Evolutionary conservation across 345 rosid species (phyloP).

Genomic region (Pseudoturritis turrita): DNA sequence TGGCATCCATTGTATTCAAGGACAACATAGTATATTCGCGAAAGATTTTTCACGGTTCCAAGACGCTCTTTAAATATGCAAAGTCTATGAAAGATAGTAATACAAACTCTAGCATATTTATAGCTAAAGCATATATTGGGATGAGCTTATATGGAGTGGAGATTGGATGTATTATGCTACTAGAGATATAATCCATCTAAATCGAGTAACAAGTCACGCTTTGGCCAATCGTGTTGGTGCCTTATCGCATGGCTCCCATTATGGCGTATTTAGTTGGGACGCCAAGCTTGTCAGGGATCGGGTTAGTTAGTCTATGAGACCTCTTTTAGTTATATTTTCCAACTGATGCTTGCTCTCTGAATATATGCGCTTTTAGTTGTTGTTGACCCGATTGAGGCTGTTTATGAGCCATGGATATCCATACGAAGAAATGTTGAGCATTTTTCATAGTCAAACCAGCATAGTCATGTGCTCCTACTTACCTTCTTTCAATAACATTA

Average conservation of each 20-base stretch:
- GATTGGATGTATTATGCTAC: slow-evolving; percentile 98
- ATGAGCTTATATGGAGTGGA: slow-evolving; percentile 85
- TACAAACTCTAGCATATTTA: slow-evolving; percentile 47
- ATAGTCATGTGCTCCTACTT: slow-evolving; percentile 73
- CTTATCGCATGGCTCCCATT: slow-evolving; percentile 64
- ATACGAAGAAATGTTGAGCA: slow-evolving; percentile 73
- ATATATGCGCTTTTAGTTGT: slow-evolving; percentile 41
- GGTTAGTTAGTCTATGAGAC: slow-evolving; percentile 39
- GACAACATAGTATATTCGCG: slow-evolving; percentile 74
- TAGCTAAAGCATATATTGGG: slow-evolving; percentile 69
- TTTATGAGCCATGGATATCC: slow-evolving; percentile 94
- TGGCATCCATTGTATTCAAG: slow-evolving; percentile 93
- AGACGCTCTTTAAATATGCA: slow-evolving; percentile 53
- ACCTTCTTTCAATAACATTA: slow-evolving; percentile 48
- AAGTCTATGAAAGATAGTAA: slow-evolving; percentile 36
- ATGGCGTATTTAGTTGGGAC: slow-evolving; percentile 94
- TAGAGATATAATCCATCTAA: slow-evolving; percentile 62
- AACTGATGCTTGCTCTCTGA: neutral
- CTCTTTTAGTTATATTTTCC: neutral
- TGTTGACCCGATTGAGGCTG: slow-evolving; percentile 72
- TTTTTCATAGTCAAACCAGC: slow-evolving; percentile 81
- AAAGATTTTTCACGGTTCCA: slow-evolving; percentile 85
- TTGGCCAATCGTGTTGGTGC: slow-evolving; percentile 70
- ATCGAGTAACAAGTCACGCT: slow-evolving; percentile 49
- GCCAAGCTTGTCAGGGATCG: slow-evolving; percentile 94